Percentiles rank a stretch among this genome's conserved stretches.
Conservation (phyloP, 257 asterid species). For the Ehretia macrophylla region DNA sequence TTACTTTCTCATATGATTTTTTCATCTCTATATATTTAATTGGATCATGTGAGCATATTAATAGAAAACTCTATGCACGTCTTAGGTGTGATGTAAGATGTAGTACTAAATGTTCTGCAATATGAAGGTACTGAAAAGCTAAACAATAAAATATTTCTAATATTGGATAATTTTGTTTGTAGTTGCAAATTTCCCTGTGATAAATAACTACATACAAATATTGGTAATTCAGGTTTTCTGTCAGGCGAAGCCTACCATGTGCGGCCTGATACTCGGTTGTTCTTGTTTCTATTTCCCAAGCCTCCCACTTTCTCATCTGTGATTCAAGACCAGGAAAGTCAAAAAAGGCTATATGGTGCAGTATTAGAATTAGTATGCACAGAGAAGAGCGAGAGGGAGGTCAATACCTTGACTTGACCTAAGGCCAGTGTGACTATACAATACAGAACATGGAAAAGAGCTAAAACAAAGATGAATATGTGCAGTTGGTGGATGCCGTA, state of each 20-base stretch:
- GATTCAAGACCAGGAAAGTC: neutral
- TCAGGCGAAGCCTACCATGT: constrained; percentile 38
- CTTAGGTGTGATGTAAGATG: too few species aligned
- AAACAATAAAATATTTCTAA: too few species aligned
- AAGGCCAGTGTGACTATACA: constrained; percentile 53
- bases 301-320: constrained; percentile 72
- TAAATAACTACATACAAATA: too few species aligned
- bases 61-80: too few species aligned
- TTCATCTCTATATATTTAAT: too few species aligned
- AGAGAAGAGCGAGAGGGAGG: neutral
- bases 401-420: constrained; percentile 54
- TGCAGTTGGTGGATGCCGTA: constrained; percentile 80
- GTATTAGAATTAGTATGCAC: neutral
- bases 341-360: neutral
- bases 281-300: constrained; percentile 72
- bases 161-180: too few species aligned
- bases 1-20: too few species aligned
- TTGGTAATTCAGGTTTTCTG: too few species aligned
- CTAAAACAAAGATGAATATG: constrained; percentile 62
- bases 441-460: constrained; percentile 47
- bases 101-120: too few species aligned
- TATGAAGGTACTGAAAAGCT: too few species aligned
- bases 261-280: constrained; percentile 52
- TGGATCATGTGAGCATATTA: too few species aligned
- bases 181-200: too few species aligned